Evolutionary conservation across 169 alveolate genomes (phyloP).

Genomic region (Plasmodium blacklocki): DNA sequence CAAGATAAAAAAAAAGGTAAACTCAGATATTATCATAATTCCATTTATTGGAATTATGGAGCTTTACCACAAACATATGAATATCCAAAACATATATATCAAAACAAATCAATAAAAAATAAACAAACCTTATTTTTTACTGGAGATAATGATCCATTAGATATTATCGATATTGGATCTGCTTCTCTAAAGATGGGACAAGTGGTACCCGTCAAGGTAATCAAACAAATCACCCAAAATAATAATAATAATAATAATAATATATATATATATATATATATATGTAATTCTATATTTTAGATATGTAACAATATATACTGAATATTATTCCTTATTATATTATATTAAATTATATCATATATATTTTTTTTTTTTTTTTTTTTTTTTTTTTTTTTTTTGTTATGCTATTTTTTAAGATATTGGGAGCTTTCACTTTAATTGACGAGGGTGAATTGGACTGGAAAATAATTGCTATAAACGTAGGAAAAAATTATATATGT

Average conservation of each 20-base stretch:
- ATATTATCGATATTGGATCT: constrained; percentile 46
- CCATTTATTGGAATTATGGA: constrained; percentile 71
- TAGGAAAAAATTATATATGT: constrained; percentile 3
- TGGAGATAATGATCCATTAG: constrained; percentile 70
- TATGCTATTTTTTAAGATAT: background rate
- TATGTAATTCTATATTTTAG: no score
- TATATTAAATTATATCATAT: no score
- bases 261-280: background rate
- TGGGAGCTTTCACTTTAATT: constrained; percentile 58
- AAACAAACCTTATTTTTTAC: constrained; percentile 18
- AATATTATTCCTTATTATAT: no score
- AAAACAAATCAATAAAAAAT: background rate
- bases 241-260: background rate
- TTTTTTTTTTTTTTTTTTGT: background rate
- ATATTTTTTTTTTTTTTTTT: background rate
- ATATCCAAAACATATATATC: constrained; percentile 53
- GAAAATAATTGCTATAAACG: constrained; percentile 65
- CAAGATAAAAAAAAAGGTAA: constrained; percentile 72
- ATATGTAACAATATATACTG: no score
- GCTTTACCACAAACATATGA: constrained; percentile 63
- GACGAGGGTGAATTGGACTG: constrained; percentile 73
- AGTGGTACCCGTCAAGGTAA: constrained; percentile 68
- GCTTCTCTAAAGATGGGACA: constrained; percentile 40
- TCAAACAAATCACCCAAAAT: background rate
- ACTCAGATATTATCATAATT: constrained; percentile 54